Evolutionary conservation across 257 asterid genomes (phyloP).

Genomic region (Thymus mandschuricus): DNA sequence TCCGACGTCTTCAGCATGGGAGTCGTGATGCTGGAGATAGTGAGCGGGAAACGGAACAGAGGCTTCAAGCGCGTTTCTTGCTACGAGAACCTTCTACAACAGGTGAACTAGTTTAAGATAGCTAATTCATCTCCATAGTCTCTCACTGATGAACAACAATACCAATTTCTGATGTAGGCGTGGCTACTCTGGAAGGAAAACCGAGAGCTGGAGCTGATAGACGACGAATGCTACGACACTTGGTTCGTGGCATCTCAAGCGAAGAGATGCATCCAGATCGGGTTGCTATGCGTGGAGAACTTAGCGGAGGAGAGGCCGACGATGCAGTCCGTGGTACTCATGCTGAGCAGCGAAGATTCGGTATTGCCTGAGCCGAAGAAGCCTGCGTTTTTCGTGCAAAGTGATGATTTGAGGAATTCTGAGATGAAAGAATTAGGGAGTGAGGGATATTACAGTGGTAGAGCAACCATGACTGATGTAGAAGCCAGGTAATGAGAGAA

Average conservation of each 20-base stretch:
- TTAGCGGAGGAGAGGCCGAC: constrained; percentile 31
- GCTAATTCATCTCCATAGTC: background rate
- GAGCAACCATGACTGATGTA: constrained; percentile 17
- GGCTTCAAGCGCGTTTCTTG: constrained; percentile 1
- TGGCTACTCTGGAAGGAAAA: constrained; percentile 32
- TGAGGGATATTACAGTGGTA: background rate
- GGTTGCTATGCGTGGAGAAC: constrained; percentile 33
- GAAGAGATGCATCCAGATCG: constrained; percentile 34
- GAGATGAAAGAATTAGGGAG: background rate
- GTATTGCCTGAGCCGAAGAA: constrained; percentile 25
- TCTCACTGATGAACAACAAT: background rate
- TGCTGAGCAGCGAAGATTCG: constrained; percentile 31
- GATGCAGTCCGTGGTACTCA: constrained; percentile 30
- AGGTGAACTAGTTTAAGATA: background rate
- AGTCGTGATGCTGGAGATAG: constrained; percentile 24
- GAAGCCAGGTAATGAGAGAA: constrained; percentile 19
- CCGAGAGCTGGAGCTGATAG: constrained; percentile 31
- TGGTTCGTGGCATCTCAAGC: constrained; percentile 28
- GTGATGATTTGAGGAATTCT: background rate
- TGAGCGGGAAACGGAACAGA: constrained; percentile 28
- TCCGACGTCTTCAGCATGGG: constrained; percentile 31
- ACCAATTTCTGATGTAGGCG: constrained; percentile 11
- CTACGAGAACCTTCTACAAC: constrained; percentile 25
- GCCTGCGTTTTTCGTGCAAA: constrained; percentile 28
- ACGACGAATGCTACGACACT: constrained; percentile 21